Evolutionary conservation across 2,329 filamentous ascomycete species (phyloP), one percentile per base, ranked within the genome.

Genomic region (Ceratocystiopsis minuta): DNA sequence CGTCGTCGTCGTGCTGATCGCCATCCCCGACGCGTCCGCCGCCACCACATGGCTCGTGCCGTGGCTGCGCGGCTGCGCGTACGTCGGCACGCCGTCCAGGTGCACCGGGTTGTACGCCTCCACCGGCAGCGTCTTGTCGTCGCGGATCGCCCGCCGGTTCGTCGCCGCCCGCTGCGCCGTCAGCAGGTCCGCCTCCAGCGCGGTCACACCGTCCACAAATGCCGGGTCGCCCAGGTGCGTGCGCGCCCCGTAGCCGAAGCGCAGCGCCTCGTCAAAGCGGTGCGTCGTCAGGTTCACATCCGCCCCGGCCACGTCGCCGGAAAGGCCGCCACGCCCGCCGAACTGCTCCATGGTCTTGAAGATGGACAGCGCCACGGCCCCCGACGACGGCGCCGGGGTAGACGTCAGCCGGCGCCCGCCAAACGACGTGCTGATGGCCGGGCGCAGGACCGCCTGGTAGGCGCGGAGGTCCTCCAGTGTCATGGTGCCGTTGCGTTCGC

Each of bases 281-380:
- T 96, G 90, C 1, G 78, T 79, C 34, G 78, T 84, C 0, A 92
- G 61, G 50, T 84, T 78, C 16, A 58, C 57, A 36, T 71, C 61
- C 16, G 40, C 37, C 15, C 12, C 58, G 45, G 20, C 16, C 35
- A 35, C 43, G 6, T 32, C 20, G 5, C n/a, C n/a, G n/a, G n/a
- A n/a, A n/a, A n/a, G n/a, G 15, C 28, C 45, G 74, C 76, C 20
- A 76, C 63, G 34, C 62, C 57, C 4, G 67, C 60, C 57, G 81
- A 93, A 94, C 16, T 82, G 80, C 57, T 88, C 79, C 58, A 95
- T 70, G 31, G 78, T 85, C 54, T 93, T 94, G 53, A 96, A 65
- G 3, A 79, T 76, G 43, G 73, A 76, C 51, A 93, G 64, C 5
- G 75, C 75, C 2, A 95, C 76, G 37, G 72, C 72, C 11, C 88